A percentile compares a stretch with the other conserved stretches of the same genome.
phyloP scores from a whole-genome alignment of 257 asterid species.

The Solanum chilense region DNA sequence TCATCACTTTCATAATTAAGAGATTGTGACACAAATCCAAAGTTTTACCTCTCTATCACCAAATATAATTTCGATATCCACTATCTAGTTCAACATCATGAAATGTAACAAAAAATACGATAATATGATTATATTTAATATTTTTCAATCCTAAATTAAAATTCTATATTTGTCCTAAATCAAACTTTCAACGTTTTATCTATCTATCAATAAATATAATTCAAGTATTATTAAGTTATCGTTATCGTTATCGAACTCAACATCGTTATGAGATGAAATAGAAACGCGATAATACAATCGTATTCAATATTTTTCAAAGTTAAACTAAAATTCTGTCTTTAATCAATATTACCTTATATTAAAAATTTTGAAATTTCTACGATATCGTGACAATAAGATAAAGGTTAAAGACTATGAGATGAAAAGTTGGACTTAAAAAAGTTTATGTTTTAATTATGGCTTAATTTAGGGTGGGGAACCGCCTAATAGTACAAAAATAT shows the following conservation, averaged over 20 bases:
- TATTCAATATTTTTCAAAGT: not conserved
- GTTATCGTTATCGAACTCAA: not conserved
- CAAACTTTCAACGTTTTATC: too few species aligned
- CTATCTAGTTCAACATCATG: not conserved
- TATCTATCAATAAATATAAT: not conserved
- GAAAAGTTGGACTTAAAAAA: not conserved
- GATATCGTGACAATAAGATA: not conserved
- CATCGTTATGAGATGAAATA: not conserved
- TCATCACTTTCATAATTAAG: slow-evolving; percentile 12
- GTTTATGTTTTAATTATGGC: not conserved
- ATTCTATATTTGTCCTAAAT: not conserved
- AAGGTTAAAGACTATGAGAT: not conserved
- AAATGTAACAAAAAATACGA: fast-evolving
- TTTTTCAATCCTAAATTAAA: not conserved
- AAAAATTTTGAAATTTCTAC: not conserved
- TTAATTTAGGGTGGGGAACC: not conserved
- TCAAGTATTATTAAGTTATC: not conserved
- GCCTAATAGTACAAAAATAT: slow-evolving; percentile 22
- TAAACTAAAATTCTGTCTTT: not conserved
- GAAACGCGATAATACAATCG: fast-evolving
- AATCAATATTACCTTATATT: too few species aligned
- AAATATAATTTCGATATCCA: not conserved
- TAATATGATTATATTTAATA: fast-evolving
- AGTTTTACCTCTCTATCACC: not conserved
- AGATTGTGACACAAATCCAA: slow-evolving; percentile 4